These are phyloP conservation scores for Hibiscus syriacus DNA, from an alignment of 345 rosid genomes.

Conservation along the genomic window DNA sequence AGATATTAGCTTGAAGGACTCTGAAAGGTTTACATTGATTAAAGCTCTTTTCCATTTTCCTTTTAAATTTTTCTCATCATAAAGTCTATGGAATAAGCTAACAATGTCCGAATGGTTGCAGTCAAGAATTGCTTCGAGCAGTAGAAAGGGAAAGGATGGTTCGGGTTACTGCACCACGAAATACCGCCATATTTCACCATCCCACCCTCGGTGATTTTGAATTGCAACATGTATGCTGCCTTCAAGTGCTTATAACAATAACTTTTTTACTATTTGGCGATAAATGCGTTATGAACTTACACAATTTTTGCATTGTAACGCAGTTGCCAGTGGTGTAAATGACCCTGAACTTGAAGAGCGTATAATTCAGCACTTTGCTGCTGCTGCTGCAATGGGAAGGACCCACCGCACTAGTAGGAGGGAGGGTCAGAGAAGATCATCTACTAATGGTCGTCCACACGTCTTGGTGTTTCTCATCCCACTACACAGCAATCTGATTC, in stretches of 20 bases:
- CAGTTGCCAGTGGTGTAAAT: constrained; percentile 65
- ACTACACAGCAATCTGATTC: constrained; percentile 25
- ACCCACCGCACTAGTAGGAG: constrained; percentile 43
- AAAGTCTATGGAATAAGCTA: constrained; percentile 4
- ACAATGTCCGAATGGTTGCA: constrained; percentile 20
- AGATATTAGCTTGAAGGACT: constrained; percentile 50
- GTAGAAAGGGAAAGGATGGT: constrained; percentile 56
- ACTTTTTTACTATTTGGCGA: neutral
- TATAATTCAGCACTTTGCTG: constrained; percentile 64
- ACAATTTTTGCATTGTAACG: constrained; percentile 1
- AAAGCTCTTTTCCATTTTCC: neutral
- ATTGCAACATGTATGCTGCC: constrained; percentile 50
- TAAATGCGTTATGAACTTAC: neutral
- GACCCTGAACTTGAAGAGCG: constrained; percentile 68
- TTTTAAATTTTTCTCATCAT: neutral
- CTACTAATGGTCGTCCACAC: constrained; percentile 52
- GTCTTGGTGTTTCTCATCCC: constrained; percentile 51
- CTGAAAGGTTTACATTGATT: constrained; percentile 32
- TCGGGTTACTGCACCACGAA: constrained; percentile 39
- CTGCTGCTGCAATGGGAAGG: constrained; percentile 65
- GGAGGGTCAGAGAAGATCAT: constrained; percentile 44
- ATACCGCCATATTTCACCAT: constrained; percentile 54
- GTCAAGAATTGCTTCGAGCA: constrained; percentile 64
- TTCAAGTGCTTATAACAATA: neutral
- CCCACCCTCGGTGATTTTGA: constrained; percentile 61